Evolutionary conservation across 2,329 filamentous ascomycete genomes (phyloP).

Genomic region (Arachnomyces sp.): DNA sequence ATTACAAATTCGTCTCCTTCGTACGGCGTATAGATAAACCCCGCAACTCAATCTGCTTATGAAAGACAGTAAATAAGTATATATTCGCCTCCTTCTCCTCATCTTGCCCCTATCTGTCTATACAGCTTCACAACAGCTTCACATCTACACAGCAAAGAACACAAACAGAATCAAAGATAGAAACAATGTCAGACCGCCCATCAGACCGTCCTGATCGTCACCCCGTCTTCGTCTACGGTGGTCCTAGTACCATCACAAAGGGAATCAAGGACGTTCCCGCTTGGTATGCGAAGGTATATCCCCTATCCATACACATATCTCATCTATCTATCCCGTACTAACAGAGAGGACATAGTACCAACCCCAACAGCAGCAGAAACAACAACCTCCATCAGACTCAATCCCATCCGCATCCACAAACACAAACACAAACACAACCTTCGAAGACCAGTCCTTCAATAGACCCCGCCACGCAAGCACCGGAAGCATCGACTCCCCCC

Average conservation of each 20-base stretch:
- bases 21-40: too few species aligned
- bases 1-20: too few species aligned
- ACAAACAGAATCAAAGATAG: too few species aligned
- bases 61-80: too few species aligned
- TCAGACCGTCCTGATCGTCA: conserved; percentile 12
- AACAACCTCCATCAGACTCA: conserved; percentile 9
- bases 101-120: too few species aligned
- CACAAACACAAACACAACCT: conserved; percentile 7
- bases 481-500: conserved; percentile 15
- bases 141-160: too few species aligned
- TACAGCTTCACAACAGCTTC: too few species aligned
- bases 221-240: conserved; percentile 14
- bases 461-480: conserved; percentile 22
- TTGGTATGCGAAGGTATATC: too few species aligned
- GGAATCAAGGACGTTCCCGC: neutral
- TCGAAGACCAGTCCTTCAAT: neutral
- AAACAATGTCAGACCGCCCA: too few species aligned
- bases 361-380: conserved; percentile 9
- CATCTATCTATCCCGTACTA: neutral
- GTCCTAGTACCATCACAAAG: conserved; percentile 9
- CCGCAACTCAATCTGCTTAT: too few species aligned
- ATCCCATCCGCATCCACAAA: too few species aligned
- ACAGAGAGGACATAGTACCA: neutral
- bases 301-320: neutral
- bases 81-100: too few species aligned